These are phyloP conservation scores for Plantago elongata DNA, from an alignment of 257 asterid species.

Conservation along the genomic window DNA sequence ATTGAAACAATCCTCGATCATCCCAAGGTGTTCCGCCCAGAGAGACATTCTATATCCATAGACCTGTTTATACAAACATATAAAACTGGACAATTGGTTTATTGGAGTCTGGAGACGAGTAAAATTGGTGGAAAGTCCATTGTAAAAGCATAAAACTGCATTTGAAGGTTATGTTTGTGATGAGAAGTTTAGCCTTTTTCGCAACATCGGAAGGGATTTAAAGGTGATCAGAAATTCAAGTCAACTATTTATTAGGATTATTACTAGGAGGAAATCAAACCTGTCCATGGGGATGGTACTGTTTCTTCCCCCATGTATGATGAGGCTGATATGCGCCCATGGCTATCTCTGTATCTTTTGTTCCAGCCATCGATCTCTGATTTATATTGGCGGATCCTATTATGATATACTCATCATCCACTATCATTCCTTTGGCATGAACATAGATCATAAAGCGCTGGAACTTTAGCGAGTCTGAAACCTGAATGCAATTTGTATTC, in stretches of 20 bases:
- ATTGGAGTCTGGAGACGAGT: too few relatives aligned
- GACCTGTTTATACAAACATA: conserved; percentile 33
- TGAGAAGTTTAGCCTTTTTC: too few relatives aligned
- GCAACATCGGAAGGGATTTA: too few relatives aligned
- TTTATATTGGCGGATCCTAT: conserved; percentile 89
- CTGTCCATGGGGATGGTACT: conserved; percentile 72
- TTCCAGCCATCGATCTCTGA: conserved; percentile 91
- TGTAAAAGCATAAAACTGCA: too few relatives aligned
- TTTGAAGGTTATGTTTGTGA: too few relatives aligned
- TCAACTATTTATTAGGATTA: conserved; percentile 8
- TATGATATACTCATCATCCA: conserved; percentile 82
- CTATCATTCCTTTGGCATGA: conserved; percentile 94
- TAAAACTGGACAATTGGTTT: too few relatives aligned
- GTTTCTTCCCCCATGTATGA: conserved; percentile 50
- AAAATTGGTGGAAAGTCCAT: too few relatives aligned
- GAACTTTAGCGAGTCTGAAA: conserved; percentile 60
- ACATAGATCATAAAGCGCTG: conserved; percentile 88
- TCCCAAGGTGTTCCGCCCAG: conserved; percentile 90
- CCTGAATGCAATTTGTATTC: conserved; percentile 30
- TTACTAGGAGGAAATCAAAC: conserved; percentile 30
- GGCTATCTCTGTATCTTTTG: conserved; percentile 90
- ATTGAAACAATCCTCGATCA: conserved; percentile 39
- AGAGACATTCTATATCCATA: conserved; percentile 84
- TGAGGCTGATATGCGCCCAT: conserved; percentile 95
- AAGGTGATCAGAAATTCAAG: too few relatives aligned